Percentiles rank a stretch among this genome's conserved stretches.
Conservation (phyloP, 129 eudicot species). For the Flaveria brownii region DNA sequence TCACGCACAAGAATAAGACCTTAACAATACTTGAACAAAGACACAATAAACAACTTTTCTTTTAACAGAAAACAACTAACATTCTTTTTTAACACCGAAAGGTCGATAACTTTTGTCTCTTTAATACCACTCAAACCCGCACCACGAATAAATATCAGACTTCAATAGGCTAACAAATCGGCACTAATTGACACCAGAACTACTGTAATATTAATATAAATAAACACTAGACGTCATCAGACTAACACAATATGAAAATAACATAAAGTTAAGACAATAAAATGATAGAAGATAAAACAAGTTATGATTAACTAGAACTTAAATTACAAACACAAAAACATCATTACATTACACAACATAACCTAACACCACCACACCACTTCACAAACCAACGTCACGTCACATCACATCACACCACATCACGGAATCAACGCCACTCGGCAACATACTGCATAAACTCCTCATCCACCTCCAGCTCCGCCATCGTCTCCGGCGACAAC, state of each 20-base stretch:
- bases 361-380: not conserved
- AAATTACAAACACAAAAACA: constrained; percentile 8
- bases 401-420: not conserved
- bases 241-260: too few species aligned
- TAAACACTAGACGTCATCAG: too few species aligned
- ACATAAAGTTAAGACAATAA: not conserved
- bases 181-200: too few species aligned
- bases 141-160: too few species aligned
- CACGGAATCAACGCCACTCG: constrained; percentile 8
- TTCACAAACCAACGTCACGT: constrained; percentile 31
- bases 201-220: too few species aligned
- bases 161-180: too few species aligned
- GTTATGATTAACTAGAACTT: not conserved
- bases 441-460: constrained; percentile 80
- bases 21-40: too few species aligned
- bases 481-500: constrained; percentile 80
- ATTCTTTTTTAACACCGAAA: too few species aligned
- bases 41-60: not conserved
- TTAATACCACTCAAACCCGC: too few species aligned
- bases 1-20: too few species aligned
- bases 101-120: too few species aligned
- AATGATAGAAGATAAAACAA: not conserved
- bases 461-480: constrained; percentile 54
- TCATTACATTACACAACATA: constrained; percentile 12
- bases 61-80: too few species aligned